These are phyloP conservation scores for Arabidopsis hybrid DNA, from an alignment of 441 rosid genomes.

Conservation along the genomic window DNA sequence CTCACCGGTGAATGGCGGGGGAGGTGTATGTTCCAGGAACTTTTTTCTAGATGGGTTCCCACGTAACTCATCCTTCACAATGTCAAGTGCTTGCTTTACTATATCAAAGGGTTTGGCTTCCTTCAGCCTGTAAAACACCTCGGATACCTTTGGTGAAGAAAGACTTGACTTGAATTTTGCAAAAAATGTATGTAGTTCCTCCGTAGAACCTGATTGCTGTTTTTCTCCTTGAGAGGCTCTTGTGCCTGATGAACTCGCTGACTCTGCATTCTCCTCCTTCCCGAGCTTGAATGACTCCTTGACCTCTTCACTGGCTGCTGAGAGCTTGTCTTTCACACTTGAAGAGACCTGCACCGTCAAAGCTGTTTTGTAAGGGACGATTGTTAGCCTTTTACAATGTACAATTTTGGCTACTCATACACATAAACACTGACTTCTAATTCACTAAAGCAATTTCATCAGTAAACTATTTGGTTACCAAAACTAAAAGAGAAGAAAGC, in stretches of 20 bases:
- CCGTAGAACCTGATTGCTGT: conserved; percentile 49
- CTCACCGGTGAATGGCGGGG: conserved; percentile 63
- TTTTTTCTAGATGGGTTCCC: conserved; percentile 71
- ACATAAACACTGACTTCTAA: too few relatives aligned
- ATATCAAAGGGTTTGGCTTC: conserved; percentile 68
- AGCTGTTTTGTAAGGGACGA: conserved; percentile 30
- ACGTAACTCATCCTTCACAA: conserved; percentile 79
- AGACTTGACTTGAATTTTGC: conserved; percentile 67
- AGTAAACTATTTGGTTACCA: too few relatives aligned
- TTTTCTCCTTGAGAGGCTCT: conserved; percentile 57
- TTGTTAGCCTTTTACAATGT: conserved; percentile 26
- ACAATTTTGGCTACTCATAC: too few relatives aligned
- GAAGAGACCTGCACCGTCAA: conserved; percentile 67
- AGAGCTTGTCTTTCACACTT: conserved; percentile 73
- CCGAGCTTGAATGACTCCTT: conserved; percentile 67
- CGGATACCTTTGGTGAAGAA: conserved; percentile 71
- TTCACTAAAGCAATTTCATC: too few relatives aligned
- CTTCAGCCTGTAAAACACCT: conserved; percentile 67
- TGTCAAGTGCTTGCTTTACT: conserved; percentile 82
- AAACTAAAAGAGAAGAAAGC: too few relatives aligned
- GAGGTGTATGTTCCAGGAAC: conserved; percentile 77
- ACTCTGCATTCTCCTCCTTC: conserved; percentile 55
- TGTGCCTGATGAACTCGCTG: conserved; percentile 49
- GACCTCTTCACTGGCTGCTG: conserved; percentile 88
- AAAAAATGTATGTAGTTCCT: conserved; percentile 59